Evolutionary conservation across 2,329 filamentous ascomycete species (phyloP).

Genomic region (Pseudodiploospora longispora): DNA sequence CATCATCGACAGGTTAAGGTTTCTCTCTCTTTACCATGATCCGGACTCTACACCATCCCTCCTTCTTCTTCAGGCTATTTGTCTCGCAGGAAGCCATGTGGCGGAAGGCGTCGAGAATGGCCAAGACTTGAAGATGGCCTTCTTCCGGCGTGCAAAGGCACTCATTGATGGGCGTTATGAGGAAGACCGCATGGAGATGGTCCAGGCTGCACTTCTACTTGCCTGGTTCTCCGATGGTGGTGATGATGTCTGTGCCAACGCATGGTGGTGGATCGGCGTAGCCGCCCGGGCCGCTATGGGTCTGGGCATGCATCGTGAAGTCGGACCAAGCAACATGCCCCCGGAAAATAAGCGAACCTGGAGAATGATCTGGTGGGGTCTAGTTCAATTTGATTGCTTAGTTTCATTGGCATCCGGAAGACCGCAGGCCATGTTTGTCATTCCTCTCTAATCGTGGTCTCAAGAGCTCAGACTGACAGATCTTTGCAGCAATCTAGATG

Average conservation of each 20-base stretch:
- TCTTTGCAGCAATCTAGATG: constrained; percentile 5
- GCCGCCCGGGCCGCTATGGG: constrained; percentile 40
- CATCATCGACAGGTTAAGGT: not conserved
- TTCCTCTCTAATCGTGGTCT: not conserved
- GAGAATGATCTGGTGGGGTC: constrained; percentile 9
- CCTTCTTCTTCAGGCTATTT: not conserved
- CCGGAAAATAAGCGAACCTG: constrained; percentile 3
- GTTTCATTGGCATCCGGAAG: constrained; percentile 5
- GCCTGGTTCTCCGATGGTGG: constrained; percentile 44
- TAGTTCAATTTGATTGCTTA: constrained; percentile 10
- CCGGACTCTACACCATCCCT: not conserved
- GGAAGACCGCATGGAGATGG: constrained; percentile 37
- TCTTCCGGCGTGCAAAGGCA: constrained; percentile 41
- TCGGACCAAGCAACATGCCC: constrained; percentile 1
- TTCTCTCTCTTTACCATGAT: not conserved
- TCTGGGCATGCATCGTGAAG: constrained; percentile 36
- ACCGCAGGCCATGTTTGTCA: constrained; percentile 4
- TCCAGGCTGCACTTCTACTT: constrained; percentile 41
- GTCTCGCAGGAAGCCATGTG: not conserved
- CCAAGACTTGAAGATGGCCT: constrained; percentile 26
- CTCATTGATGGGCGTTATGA: constrained; percentile 42
- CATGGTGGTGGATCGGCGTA: constrained; percentile 38
- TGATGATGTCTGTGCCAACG: constrained; percentile 41
- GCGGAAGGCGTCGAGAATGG: not conserved
- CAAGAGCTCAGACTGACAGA: not conserved